Conservation (phyloP, 2,329 filamentous ascomycete genomes). For the Byssothecium circinans region DNA sequence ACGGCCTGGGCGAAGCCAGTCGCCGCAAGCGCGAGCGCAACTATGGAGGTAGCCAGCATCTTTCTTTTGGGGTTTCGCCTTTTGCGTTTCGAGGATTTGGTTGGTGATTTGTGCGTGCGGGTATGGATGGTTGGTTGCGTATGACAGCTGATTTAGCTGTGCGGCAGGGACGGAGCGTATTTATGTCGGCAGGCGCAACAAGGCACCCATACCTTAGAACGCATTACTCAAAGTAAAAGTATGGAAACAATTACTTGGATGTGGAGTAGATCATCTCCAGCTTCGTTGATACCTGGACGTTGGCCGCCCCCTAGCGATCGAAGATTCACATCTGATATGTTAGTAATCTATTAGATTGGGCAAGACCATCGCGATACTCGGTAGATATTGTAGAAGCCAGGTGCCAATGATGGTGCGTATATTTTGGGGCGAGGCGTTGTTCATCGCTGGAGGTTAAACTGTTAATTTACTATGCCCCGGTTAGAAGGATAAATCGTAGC, state of each 20-base stretch:
- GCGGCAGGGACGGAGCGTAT: conserved; percentile 3
- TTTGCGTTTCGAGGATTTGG: neutral
- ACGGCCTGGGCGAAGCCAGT: conserved; percentile 21
- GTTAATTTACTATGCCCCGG: conserved; percentile 11
- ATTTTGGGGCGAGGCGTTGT: conserved; percentile 2
- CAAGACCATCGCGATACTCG: neutral
- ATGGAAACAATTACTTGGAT: conserved; percentile 11
- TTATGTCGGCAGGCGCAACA: conserved; percentile 11
- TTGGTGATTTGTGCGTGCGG: neutral
- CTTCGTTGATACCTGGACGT: neutral
- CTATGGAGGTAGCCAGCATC: conserved; percentile 23
- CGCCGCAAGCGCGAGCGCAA: conserved; percentile 23
- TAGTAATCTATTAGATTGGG: conserved; percentile 7
- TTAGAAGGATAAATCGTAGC: conserved; percentile 13
- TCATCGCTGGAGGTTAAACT: neutral
- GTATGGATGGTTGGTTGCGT: neutral
- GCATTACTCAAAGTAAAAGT: neutral
- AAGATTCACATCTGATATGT: conserved; percentile 4
- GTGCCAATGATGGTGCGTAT: conserved; percentile 1
- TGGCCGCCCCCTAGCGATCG: neutral
- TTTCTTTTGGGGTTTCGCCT: neutral
- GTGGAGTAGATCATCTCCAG: conserved; percentile 1
- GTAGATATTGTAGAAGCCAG: conserved; percentile 5
- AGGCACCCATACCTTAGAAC: conserved; percentile 1
- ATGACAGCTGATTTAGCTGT: too few relatives aligned